Evolutionary conservation across 305 asterid genomes (phyloP).

Genomic region (Solanum hybrid): DNA sequence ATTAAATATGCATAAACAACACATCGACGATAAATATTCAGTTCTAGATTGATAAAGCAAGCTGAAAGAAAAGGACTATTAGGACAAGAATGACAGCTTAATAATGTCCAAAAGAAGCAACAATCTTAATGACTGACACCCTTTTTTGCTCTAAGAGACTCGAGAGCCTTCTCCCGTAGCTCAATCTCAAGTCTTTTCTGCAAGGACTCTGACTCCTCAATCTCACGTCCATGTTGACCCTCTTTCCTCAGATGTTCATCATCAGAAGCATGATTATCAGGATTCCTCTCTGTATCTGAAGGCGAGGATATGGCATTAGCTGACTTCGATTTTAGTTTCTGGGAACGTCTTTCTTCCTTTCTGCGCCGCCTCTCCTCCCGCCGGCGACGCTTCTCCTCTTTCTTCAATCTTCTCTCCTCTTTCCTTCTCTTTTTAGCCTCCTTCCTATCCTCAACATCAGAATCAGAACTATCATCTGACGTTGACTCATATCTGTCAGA

Average conservation of each 20-base stretch:
- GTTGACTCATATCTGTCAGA: slow-evolving; percentile 35
- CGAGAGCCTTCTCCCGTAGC: slow-evolving; percentile 94
- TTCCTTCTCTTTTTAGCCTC: slow-evolving; percentile 74
- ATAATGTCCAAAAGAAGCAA: slow-evolving; percentile 22
- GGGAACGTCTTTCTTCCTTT: slow-evolving; percentile 56
- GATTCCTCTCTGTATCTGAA: slow-evolving; percentile 38
- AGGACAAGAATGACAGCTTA: slow-evolving; percentile 21
- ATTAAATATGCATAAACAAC: slow-evolving; percentile 50
- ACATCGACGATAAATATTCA: slow-evolving; percentile 38
- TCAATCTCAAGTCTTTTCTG: slow-evolving; percentile 87
- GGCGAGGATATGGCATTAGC: slow-evolving; percentile 41
- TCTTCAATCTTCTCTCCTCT: slow-evolving; percentile 65
- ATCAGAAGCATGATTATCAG: slow-evolving; percentile 30
- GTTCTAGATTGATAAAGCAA: slow-evolving; percentile 28
- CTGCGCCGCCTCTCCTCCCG: slow-evolving; percentile 65
- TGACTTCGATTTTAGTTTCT: slow-evolving; percentile 54
- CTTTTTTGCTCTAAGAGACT: slow-evolving; percentile 85
- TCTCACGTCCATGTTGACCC: slow-evolving; percentile 19
- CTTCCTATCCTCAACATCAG: slow-evolving; percentile 59
- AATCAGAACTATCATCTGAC: slow-evolving; percentile 73
- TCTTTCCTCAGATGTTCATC: slow-evolving; percentile 38
- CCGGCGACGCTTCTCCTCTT: slow-evolving; percentile 61
- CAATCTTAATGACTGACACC: slow-evolving; percentile 42
- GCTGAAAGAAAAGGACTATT: slow-evolving; percentile 18
- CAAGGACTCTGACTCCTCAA: slow-evolving; percentile 41